A percentile compares a stretch with the other conserved stretches of the same genome.
These are phyloP conservation scores for Candida silvatica DNA, from an alignment of 805 yeast species.

Conservation along the genomic window DNA sequence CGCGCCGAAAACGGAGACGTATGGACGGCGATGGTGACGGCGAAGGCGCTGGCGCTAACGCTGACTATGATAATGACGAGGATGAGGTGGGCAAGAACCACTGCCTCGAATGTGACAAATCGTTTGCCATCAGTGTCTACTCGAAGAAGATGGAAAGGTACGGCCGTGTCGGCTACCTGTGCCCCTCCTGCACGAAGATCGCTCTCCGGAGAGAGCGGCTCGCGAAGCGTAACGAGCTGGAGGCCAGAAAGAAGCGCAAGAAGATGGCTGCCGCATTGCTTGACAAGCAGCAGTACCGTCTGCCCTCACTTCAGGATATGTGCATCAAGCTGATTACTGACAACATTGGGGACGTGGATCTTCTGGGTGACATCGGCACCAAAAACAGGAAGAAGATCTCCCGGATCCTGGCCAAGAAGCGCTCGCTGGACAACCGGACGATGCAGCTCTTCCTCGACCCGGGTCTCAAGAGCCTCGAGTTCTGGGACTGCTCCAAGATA, in stretches of 20 bases:
- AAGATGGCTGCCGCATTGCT: conserved; percentile 78
- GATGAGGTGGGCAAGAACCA: conserved; percentile 20
- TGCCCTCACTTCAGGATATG: conserved; percentile 73
- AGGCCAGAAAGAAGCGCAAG: conserved; percentile 67
- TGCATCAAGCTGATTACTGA: conserved; percentile 63
- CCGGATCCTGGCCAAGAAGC: conserved; percentile 69
- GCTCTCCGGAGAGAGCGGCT: conserved; percentile 33
- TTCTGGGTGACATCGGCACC: conserved; percentile 79
- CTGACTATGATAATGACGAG: conserved; percentile 33
- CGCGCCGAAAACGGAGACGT: conserved; percentile 28
- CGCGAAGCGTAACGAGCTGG: conserved; percentile 43
- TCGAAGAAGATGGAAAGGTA: conserved; percentile 40
- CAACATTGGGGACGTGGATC: conserved; percentile 68
- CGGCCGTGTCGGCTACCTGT: conserved; percentile 53
- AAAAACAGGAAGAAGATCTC: conserved; percentile 64
- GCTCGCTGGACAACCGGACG: conserved; percentile 70
- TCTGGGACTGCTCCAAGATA: conserved; percentile 90
- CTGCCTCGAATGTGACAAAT: conserved; percentile 55
- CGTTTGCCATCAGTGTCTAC: conserved; percentile 58
- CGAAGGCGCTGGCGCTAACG: conserved; percentile 24
- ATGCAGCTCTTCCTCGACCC: conserved; percentile 65
- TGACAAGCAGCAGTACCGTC: conserved; percentile 52
- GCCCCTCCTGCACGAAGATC: conserved; percentile 50
- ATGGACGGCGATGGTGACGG: conserved; percentile 24
- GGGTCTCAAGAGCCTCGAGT: conserved; percentile 45